Evolutionary conservation across 352 stramenopile genomes (phyloP).

Genomic region (Phytopythium ostracodes): DNA sequence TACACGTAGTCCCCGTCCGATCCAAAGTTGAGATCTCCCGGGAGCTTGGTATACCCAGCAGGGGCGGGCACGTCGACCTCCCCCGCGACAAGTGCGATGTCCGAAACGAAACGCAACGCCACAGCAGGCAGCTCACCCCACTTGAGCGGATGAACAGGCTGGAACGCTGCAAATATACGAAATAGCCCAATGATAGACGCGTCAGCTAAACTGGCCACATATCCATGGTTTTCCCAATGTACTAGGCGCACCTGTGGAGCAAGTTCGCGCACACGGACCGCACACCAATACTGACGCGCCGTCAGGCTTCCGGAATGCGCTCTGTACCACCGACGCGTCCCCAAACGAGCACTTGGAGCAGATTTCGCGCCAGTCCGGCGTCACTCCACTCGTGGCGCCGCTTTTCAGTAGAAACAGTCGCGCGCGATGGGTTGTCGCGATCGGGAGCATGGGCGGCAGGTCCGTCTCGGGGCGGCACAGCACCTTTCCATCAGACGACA

Average conservation of each 20-base stretch:
- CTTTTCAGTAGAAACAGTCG: slow-evolving; percentile 44
- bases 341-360: slow-evolving; percentile 63
- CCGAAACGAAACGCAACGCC: slow-evolving; percentile 54
- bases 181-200: background rate
- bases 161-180: slow-evolving; percentile 24
- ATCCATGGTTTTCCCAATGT: background rate
- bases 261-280: slow-evolving; percentile 56
- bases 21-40: slow-evolving; percentile 56
- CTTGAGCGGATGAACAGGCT: slow-evolving; percentile 37
- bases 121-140: slow-evolving; percentile 31
- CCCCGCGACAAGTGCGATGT: slow-evolving; percentile 51
- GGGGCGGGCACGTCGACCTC: slow-evolving; percentile 46
- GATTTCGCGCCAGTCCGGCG: slow-evolving; percentile 52
- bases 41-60: slow-evolving; percentile 48
- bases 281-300: slow-evolving; percentile 37
- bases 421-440: slow-evolving; percentile 8
- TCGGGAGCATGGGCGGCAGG: slow-evolving; percentile 11
- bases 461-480: slow-evolving; percentile 23
- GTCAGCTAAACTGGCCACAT: background rate
- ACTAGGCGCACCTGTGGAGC: slow-evolving; percentile 40
- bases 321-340: slow-evolving; percentile 40
- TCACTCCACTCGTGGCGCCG: slow-evolving; percentile 9
- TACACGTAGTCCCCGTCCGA: slow-evolving; percentile 65
- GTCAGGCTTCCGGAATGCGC: slow-evolving; percentile 32
- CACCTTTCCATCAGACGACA: slow-evolving; percentile 41